Evolutionary conservation across 352 stramenopile species (phyloP), one percentile per base, ranked within the genome.

Genomic region (Lagenidium giganteum): DNA sequence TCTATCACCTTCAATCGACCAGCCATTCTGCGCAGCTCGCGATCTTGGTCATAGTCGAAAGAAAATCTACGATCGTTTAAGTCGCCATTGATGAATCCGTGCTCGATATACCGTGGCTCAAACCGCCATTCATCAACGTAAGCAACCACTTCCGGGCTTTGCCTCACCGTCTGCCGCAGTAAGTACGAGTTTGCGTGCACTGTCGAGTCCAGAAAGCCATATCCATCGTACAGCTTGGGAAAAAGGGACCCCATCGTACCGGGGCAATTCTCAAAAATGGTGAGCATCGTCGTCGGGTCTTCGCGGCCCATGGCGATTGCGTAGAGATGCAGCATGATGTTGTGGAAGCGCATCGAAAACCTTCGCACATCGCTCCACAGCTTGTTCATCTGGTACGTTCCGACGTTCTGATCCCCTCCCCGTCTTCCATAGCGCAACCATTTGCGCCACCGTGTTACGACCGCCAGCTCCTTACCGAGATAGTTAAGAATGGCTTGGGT

Each of bases 121-220:
- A 31, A n/a, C 26, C 58, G 58, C 70, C 70, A 83, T 11, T 64
- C 39, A 27, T 79, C 58, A 0, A 77, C 34, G 33, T 64, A 75
- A 11, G 67, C 56, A 1, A 83, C 33, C 13, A 77, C 39, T 29
- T 83, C 70, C 0, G 70, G 70, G 13, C 59, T 68, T 44, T 55
- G 67, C 22, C 54, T 36, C 16, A 68, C 72, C 8, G 56, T 71
- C 29, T 83, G 61, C 16, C 53, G 55, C 2, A 64, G n/a, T n/a
- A n/a, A n/a, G n/a, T n/a, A n/a, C n/a, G n/a, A n/a, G n/a, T n/a
- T n/a, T n/a, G n/a, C n/a, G n/a, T n/a, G n/a, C n/a, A n/a, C n/a
- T n/a, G n/a, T n/a, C n/a, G n/a, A n/a, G n/a, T n/a, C n/a, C n/a
- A n/a, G n/a, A n/a, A n/a, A n/a, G n/a, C n/a, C n/a, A n/a, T n/a